These are phyloP conservation scores for Calonectria leucothoes DNA, from an alignment of 2,329 filamentous ascomycete genomes.

Conservation along the genomic window DNA sequence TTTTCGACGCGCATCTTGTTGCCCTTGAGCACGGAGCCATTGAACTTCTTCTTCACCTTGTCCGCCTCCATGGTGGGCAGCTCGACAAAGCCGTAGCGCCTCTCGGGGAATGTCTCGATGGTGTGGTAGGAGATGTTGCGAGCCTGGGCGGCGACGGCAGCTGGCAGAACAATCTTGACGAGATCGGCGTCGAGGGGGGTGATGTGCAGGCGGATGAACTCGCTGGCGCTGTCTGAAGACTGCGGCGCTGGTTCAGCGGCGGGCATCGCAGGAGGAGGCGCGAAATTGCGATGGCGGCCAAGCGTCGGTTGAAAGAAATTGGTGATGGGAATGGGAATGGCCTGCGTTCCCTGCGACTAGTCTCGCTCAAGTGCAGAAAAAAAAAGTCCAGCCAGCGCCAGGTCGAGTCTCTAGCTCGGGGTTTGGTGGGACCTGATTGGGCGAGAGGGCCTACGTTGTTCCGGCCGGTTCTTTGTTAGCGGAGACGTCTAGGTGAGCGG, in stretches of 20 bases:
- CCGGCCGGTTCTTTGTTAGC: constrained; percentile 23
- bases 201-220: constrained; percentile 76
- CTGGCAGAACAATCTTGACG: constrained; percentile 77
- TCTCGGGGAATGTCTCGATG: constrained; percentile 89
- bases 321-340: constrained; percentile 16
- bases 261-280: constrained; percentile 38
- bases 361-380: constrained; percentile 16
- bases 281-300: constrained; percentile 32
- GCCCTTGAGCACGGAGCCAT: constrained; percentile 87
- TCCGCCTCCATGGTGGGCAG: constrained; percentile 84
- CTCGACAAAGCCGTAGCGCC: constrained; percentile 89
- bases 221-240: constrained; percentile 26
- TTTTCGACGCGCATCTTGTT: constrained; percentile 86
- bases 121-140: constrained; percentile 89
- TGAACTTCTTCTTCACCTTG: constrained; percentile 91
- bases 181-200: constrained; percentile 84
- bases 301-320: constrained; percentile 30
- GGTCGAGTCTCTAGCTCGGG: constrained; percentile 5
- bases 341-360: constrained; percentile 24
- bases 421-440: constrained; percentile 34
- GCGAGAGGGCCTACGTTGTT: constrained; percentile 39
- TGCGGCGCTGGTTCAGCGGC: constrained; percentile 28
- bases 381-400: constrained; percentile 35
- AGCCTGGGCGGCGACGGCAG: constrained; percentile 73
- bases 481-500: constrained; percentile 13